phyloP scores from a whole-genome alignment of 176 grass and related monocot genomes.

The Elaeis guineensis region DNA sequence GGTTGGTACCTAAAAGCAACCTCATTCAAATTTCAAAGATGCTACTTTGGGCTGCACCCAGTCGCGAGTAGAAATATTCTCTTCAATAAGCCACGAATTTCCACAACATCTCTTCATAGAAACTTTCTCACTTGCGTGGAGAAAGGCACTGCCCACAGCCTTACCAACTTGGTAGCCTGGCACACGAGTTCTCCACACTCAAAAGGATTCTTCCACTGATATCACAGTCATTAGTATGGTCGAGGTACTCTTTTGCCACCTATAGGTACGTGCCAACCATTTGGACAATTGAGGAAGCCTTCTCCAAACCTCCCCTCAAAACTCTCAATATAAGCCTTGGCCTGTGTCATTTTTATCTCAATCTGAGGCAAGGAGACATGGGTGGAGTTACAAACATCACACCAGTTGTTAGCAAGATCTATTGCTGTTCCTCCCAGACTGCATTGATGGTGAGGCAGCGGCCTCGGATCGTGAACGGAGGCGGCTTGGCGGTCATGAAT shows the following conservation, averaged over 20 bases:
- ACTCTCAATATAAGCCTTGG: too few relatives aligned
- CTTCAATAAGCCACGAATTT: conserved; percentile 16
- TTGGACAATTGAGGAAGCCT: too few relatives aligned
- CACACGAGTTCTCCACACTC: background rate
- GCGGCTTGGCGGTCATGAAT: conserved; percentile 65
- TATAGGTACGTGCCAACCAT: too few relatives aligned
- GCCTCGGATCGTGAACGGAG: conserved; percentile 51
- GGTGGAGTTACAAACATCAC: conserved; percentile 32
- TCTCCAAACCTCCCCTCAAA: too few relatives aligned
- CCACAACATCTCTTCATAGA: conserved; percentile 2
- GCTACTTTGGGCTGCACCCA: conserved; percentile 18
- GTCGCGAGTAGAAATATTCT: conserved; percentile 41
- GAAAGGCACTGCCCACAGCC: conserved; percentile 8
- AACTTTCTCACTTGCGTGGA: conserved; percentile 18
- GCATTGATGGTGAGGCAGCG: conserved; percentile 61
- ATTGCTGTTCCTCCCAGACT: conserved; percentile 41
- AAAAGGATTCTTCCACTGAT: background rate
- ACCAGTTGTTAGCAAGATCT: conserved; percentile 80
- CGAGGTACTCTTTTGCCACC: too few relatives aligned
- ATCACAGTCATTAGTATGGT: too few relatives aligned
- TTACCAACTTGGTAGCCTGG: background rate
- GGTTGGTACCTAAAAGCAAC: conserved; percentile 49
- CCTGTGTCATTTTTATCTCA: too few relatives aligned
- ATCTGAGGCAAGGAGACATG: conserved; percentile 24
- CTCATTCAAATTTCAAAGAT: conserved; percentile 76